A percentile compares a stretch with the other conserved stretches of the same genome.
Conservation (phyloP, 2,329 filamentous ascomycete species). For the Aureobasidium sp. region DNA sequence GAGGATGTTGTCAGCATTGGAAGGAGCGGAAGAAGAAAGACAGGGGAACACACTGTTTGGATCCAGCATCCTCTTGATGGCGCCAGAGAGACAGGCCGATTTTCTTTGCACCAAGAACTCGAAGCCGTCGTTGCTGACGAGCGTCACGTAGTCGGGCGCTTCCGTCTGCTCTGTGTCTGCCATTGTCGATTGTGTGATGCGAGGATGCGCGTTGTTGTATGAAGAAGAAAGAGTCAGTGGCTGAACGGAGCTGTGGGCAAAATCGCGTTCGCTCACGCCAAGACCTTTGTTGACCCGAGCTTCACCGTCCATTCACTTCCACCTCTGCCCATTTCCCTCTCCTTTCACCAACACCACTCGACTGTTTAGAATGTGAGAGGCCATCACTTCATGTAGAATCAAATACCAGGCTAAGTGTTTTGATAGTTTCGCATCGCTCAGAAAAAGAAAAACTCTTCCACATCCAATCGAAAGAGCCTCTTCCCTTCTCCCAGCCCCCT, state of each 20-base stretch:
- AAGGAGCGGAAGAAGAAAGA: conserved; percentile 15
- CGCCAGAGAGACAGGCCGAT: conserved; percentile 58
- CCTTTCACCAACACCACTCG: background rate
- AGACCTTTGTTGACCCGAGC: background rate
- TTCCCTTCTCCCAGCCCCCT: no score
- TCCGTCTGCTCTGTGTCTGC: background rate
- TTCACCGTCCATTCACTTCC: background rate
- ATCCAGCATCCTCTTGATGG: conserved; percentile 68
- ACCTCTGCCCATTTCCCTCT: background rate
- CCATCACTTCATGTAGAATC: background rate
- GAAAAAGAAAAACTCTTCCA: background rate
- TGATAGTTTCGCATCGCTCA: background rate
- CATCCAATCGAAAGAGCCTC: background rate
- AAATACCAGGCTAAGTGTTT: background rate
- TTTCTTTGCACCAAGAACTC: conserved; percentile 68
- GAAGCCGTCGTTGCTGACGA: conserved; percentile 66
- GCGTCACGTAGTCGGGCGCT: conserved; percentile 58
- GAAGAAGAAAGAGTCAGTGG: background rate
- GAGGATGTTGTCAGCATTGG: background rate
- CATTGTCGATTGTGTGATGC: background rate
- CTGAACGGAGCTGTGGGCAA: background rate
- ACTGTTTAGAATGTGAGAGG: background rate
- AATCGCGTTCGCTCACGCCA: background rate
- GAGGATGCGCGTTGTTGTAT: background rate
- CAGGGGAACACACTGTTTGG: conserved; percentile 47